A percentile compares a stretch with the other conserved stretches of the same genome.
Evolutionary conservation across 371 early-diverging fungal genomes (phyloP).

Genomic region (Fennellomyces sp.): DNA sequence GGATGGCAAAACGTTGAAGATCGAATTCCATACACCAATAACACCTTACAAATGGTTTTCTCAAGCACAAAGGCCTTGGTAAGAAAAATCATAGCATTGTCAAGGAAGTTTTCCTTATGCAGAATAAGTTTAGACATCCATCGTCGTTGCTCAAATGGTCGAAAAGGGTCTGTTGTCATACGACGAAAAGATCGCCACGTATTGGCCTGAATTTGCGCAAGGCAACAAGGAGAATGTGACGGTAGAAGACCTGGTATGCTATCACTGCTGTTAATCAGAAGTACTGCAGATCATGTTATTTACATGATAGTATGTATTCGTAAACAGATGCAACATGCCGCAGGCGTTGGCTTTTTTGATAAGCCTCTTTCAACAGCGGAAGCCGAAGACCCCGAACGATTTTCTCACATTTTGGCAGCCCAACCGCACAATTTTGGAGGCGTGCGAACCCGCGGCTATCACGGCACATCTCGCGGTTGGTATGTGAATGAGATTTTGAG

Average conservation of each 20-base stretch:
- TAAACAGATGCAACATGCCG: constrained; percentile 59
- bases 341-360: constrained; percentile 65
- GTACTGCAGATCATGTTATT: not conserved
- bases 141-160: constrained; percentile 66
- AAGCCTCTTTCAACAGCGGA: constrained; percentile 31
- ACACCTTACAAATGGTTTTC: constrained; percentile 68
- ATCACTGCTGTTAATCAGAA: not conserved
- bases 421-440: constrained; percentile 72
- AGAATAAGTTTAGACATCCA: constrained; percentile 25
- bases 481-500: constrained; percentile 72
- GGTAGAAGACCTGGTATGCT: constrained; percentile 48
- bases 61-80: constrained; percentile 68
- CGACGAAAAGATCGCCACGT: constrained; percentile 51
- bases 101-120: not conserved
- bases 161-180: constrained; percentile 60
- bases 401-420: constrained; percentile 47
- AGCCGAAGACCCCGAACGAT: constrained; percentile 27
- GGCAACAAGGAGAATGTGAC: constrained; percentile 76
- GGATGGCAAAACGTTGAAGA: constrained; percentile 59
- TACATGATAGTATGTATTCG: not conserved
- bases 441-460: constrained; percentile 54
- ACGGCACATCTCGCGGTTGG: constrained; percentile 70
- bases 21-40: constrained; percentile 45
- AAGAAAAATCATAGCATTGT: not conserved
- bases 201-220: constrained; percentile 82